Evolutionary conservation across 192 early-diverging fungal species (phyloP).

Genomic region (Chytriomyces hyalinus): DNA sequence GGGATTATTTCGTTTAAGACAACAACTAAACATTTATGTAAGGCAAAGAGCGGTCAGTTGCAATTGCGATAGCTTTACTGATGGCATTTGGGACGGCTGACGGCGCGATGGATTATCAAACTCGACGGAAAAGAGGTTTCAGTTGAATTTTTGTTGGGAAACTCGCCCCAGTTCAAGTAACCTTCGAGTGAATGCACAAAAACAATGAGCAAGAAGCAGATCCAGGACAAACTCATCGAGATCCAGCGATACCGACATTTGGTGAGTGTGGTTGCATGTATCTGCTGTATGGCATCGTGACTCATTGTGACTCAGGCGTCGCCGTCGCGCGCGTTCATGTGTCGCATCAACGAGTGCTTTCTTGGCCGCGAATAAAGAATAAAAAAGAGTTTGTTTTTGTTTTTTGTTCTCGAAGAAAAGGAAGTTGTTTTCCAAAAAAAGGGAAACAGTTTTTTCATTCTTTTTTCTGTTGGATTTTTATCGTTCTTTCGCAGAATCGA

Average conservation of each 20-base stretch:
- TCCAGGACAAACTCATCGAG: slow-evolving; percentile 28
- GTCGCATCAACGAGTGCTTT: slow-evolving; percentile 31
- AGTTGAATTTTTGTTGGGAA: neutral
- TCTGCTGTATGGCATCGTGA: neutral
- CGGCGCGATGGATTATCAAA: slow-evolving; percentile 3
- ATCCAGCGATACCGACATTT: slow-evolving; percentile 39
- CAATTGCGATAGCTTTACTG: slow-evolving; percentile 74
- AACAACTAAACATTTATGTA: neutral
- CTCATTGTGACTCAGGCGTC: neutral
- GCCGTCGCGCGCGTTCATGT: slow-evolving; percentile 31
- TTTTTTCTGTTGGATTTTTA: too few species aligned
- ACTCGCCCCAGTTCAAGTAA: neutral
- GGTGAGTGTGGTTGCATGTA: slow-evolving; percentile 11
- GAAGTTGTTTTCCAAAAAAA: too few species aligned
- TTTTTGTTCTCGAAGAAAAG: too few species aligned
- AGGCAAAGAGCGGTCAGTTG: slow-evolving; percentile 80
- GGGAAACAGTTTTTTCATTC: too few species aligned
- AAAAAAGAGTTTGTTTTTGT: neutral
- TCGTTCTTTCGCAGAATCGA: too few species aligned
- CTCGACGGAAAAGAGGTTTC: neutral
- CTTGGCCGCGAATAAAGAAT: neutral
- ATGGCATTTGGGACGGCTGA: slow-evolving; percentile 40
- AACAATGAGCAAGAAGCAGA: slow-evolving; percentile 23
- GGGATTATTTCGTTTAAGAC: neutral
- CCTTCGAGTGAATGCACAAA: neutral